Evolutionary conservation across 2,329 filamentous ascomycete genomes (phyloP).

Genomic region (Pseudogymnoascus destructans): DNA sequence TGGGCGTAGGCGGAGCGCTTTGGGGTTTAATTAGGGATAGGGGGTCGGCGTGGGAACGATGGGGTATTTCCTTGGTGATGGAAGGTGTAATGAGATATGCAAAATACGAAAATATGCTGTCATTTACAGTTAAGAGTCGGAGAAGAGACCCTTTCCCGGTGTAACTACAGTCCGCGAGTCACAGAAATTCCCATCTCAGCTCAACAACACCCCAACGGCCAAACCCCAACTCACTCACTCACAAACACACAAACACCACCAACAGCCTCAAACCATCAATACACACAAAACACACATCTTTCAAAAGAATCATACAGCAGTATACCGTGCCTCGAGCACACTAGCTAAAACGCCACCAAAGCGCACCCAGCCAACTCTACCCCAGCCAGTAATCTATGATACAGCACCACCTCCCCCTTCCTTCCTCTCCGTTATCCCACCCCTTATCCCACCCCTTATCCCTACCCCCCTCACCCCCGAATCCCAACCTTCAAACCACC

Average conservation of each 20-base stretch:
- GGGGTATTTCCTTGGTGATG: too few relatives aligned
- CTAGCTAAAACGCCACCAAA: slow-evolving; percentile 4
- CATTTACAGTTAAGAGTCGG: not conserved
- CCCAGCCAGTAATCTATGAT: not conserved
- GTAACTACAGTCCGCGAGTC: not conserved
- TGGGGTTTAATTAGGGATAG: not conserved
- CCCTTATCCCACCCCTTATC: not conserved
- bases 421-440: not conserved
- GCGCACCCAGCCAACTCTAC: not conserved
- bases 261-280: not conserved
- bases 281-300: not conserved
- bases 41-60: not conserved
- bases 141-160: too few relatives aligned
- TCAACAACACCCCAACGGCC: not conserved
- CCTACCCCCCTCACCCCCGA: not conserved
- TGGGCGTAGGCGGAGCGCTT: not conserved
- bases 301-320: slow-evolving; percentile 1
- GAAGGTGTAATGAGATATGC: not conserved
- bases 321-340: slow-evolving; percentile 3
- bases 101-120: not conserved
- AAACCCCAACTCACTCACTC: not conserved
- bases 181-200: not conserved
- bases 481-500: not conserved
- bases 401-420: not conserved
- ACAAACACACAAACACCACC: not conserved